Evolutionary conservation across 441 rosid genomes (phyloP), one percentile per base, ranked within the genome.

Genomic region (Syzygium malaccense): DNA sequence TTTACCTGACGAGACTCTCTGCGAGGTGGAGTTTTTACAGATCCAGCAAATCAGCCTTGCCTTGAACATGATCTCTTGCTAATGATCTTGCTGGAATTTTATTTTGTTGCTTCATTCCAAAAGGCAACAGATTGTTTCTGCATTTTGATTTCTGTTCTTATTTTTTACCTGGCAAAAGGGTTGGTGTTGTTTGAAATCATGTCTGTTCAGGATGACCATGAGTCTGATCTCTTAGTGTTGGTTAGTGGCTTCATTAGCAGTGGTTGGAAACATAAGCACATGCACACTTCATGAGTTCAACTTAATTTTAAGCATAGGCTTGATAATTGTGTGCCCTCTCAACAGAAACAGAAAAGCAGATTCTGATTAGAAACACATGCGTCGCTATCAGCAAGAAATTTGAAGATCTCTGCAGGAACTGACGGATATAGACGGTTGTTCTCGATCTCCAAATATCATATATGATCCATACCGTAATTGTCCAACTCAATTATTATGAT

Each of bases 231-330:
- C 85, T 87, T 79, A 87, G 89, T 89, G 48, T 37, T 41, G 83
- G 83, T 41, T 32, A 55, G 41, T 88, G 92, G 87, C 90, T 66
- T 92, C 91, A 89, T 90, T 91, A 91, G 90, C 86, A 85, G 49
- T 88, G 86, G 87, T 68, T 88, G 86, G 90, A 88, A 92, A 91
- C 94, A 92, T 83, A 68, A 91, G 94, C 94, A 91, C 94, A 93
- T 93, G 94, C 87, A 89, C 71, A 60, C 87, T 90, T 85, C 85
- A 86, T 88, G 89, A 89, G 90, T 86, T 41, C 83, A 37, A 23
- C 51, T 37, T 93, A 91, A 88, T 89, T 90, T 91, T 90, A 18
- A 88, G 88, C 90, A 41, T 89, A 89, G 88, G 56, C 86, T 57
- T 78, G 86, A 87, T 91, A 75, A 88, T 87, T 78, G 87, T 85